These are phyloP conservation scores for Crepidotus variabilis DNA, from an alignment of 768 basidiomycete species.

Conservation along the genomic window DNA sequence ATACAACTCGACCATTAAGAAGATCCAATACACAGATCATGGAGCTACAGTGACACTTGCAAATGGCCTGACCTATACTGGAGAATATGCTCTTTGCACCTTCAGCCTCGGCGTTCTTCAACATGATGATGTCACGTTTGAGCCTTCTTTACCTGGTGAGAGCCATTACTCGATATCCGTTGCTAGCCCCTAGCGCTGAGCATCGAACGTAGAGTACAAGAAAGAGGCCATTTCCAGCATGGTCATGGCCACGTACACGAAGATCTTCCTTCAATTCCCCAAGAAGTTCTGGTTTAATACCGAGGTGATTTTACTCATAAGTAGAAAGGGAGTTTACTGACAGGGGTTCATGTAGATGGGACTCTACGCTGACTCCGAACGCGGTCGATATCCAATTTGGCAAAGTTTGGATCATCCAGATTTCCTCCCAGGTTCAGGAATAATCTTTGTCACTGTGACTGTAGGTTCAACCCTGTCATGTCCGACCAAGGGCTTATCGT, in stretches of 20 bases:
- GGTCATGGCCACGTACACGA: conserved; percentile 65
- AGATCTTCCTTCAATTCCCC: conserved; percentile 64
- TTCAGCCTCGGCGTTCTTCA: conserved; percentile 73
- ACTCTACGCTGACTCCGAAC: conserved; percentile 53
- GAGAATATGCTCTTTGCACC: conserved; percentile 60
- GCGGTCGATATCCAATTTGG: conserved; percentile 67
- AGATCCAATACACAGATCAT: conserved; percentile 39
- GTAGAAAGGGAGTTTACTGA: not conserved
- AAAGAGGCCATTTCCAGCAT: conserved; percentile 61
- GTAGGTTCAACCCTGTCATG: conserved; percentile 20
- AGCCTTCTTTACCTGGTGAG: conserved; percentile 46
- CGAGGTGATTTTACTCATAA: conserved; percentile 20
- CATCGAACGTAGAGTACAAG: conserved; percentile 37
- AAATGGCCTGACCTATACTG: conserved; percentile 39
- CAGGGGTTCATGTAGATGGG: conserved; percentile 34
- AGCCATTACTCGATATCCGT: not conserved
- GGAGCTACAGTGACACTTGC: conserved; percentile 47
- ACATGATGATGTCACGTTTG: conserved; percentile 53
- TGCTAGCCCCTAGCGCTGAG: too few species aligned
- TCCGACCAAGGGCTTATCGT: too few species aligned
- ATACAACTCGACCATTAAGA: conserved; percentile 47
- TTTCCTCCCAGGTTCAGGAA: conserved; percentile 59
- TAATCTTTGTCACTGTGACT: conserved; percentile 50
- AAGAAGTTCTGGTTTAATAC: conserved; percentile 53
- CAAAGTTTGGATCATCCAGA: conserved; percentile 55